Conservation (phyloP, 2,329 filamentous ascomycete species). For the Microdochium nivale region DNA sequence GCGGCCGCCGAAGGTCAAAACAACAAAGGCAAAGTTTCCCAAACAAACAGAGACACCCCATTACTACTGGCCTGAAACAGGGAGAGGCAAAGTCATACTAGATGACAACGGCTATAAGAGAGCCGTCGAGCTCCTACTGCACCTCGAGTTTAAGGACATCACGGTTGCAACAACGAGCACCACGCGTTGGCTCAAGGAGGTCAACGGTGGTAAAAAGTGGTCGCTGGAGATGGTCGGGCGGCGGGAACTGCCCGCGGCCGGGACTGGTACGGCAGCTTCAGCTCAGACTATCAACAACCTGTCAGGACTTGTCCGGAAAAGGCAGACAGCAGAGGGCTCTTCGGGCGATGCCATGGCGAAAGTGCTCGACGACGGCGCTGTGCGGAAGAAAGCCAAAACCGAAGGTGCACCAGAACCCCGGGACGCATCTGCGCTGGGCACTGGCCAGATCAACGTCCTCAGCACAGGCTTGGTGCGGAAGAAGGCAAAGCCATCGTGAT, state of each 20-base stretch:
- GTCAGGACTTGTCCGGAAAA: constrained; percentile 38
- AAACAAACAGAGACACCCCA: constrained; percentile 48
- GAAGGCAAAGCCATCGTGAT: constrained; percentile 38
- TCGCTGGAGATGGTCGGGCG: constrained; percentile 40
- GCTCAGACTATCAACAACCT: constrained; percentile 33
- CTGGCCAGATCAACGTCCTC: constrained; percentile 37
- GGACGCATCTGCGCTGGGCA: not conserved
- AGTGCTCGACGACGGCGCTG: constrained; percentile 25
- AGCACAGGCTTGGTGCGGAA: constrained; percentile 42
- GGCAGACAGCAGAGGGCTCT: constrained; percentile 20
- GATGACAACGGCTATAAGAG: constrained; percentile 58
- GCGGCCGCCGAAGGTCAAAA: constrained; percentile 58
- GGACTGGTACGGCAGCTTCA: constrained; percentile 4
- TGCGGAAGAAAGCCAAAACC: constrained; percentile 43
- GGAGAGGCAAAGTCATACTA: constrained; percentile 56
- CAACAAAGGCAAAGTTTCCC: constrained; percentile 39
- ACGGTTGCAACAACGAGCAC: constrained; percentile 58
- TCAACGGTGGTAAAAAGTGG: constrained; percentile 45
- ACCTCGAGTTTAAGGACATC: constrained; percentile 63
- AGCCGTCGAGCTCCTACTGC: constrained; percentile 59
- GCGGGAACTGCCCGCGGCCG: constrained; percentile 15
- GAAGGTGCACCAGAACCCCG: constrained; percentile 9
- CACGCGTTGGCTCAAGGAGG: constrained; percentile 61
- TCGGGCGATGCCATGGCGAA: constrained; percentile 15
- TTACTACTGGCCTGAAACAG: constrained; percentile 55